Evolutionary conservation across 805 yeast species (phyloP), one percentile per base, ranked within the genome.

Genomic region (Metschnikowia similis): DNA sequence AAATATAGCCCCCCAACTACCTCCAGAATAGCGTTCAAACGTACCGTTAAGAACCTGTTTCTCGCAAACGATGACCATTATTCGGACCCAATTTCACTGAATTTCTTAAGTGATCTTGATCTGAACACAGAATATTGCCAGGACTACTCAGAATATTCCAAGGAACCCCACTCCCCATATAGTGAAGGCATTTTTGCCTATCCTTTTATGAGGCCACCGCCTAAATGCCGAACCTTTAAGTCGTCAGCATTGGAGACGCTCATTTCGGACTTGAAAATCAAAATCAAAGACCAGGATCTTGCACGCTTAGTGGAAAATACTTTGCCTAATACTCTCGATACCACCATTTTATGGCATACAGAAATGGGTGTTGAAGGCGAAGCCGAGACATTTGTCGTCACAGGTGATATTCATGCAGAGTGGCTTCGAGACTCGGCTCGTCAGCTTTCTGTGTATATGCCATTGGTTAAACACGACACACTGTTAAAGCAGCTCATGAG

Each of bases 371-470:
- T 36, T 14, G 52, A 43, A 1, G 54, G 50, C 10, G 17, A 28
- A 10, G 68, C 90, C 0, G 80, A 82, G 53, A 75, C 95, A 0
- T 89, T 89, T 66, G 79, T 89, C 1, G 92, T 89, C 31, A 89
- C 97, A 0, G 97, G 97, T 8, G 97, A 89, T 62, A 89, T 89
- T 49, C 90, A 88, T 64, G 96, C 96, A 2, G 96, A 89, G 66
- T 89, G 97, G 97, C 70, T 89, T 44, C 69, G 97, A 47, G 97
- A 89, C 65, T 83, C 95, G 1, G 88, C 96, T 0, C 72, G 94
- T 57, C 97, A 89, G 62, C 67, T 89, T 43, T 78, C 88, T 4
- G 87, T 87, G 2, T 90, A 89, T 64, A 83, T 84, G 58, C 81
- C 81, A 7, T 72, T 88, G 21, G 67, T 83, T 11, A 67, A 68